Evolutionary conservation across 495 filamentous ascomycete species (phyloP).

Genomic region (Talaromyces nanjingensis): DNA sequence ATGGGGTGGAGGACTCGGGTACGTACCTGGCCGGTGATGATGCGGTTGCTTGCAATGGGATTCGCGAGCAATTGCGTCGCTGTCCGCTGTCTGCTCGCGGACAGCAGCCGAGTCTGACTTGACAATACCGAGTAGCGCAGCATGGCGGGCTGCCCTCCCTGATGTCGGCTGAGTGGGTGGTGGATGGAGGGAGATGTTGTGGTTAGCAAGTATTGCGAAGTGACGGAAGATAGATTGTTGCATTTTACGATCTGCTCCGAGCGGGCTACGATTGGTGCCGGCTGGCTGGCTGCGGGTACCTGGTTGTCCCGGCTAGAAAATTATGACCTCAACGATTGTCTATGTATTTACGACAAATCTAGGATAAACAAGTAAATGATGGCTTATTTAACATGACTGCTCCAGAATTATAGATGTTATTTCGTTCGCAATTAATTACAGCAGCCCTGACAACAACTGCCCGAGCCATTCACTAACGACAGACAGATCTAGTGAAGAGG

Average conservation of each 20-base stretch:
- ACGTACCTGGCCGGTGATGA: conserved; percentile 39
- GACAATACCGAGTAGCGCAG: conserved; percentile 42
- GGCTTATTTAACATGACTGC: not conserved
- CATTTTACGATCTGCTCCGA: conserved; percentile 42
- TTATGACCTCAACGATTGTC: not conserved
- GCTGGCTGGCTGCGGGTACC: not conserved
- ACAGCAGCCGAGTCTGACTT: conserved; percentile 37
- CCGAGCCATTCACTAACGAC: not conserved
- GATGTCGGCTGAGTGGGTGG: conserved; percentile 16
- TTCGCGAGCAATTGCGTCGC: conserved; percentile 40
- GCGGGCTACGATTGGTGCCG: conserved; percentile 12
- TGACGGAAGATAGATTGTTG: conserved; percentile 7
- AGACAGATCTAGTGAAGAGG: not conserved
- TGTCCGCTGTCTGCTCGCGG: conserved; percentile 35
- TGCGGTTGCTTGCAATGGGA: conserved; percentile 35
- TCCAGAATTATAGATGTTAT: not conserved
- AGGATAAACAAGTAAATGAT: no score
- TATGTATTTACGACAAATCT: no score
- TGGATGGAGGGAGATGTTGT: conserved; percentile 23
- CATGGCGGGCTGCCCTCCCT: conserved; percentile 43
- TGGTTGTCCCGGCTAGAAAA: not conserved
- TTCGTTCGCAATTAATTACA: not conserved
- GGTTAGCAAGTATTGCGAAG: conserved; percentile 17
- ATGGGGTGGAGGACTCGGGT: conserved; percentile 13
- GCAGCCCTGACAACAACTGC: not conserved